Evolutionary conservation across 495 filamentous ascomycete genomes (phyloP), one percentile per base, ranked within the genome.

Genomic region (Haplographium delicatum): DNA sequence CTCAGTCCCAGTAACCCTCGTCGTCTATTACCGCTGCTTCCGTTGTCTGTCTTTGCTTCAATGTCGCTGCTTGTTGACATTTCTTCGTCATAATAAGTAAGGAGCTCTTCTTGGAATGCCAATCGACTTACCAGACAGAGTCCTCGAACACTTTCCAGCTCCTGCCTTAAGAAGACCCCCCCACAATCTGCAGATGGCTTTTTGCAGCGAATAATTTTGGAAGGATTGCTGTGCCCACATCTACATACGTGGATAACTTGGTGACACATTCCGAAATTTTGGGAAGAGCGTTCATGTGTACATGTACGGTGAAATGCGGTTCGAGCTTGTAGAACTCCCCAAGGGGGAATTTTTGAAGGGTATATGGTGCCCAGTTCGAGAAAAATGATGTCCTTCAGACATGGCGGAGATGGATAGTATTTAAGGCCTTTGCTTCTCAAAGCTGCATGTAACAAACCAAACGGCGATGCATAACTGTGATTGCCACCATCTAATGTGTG

Each of bases 161-260:
- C 52, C 19, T 49, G 52, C 26, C 31, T 46, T 9, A 56, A 44
- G 30, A 60, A 60, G 9, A 53, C 34, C 19, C 27, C 47, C 15
- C 39, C 27, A 42, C 53, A 56, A 28, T 44, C n/a, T 9, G 27
- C 28, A n/a, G 51, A 39, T 24, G 52, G 43, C 7, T 44, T 48
- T 34, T 45, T 53, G 33, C 57, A 60, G 22, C n/a, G 35, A n/a
- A 59, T 35, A 18, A 11, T 34, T 35, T 41, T 47, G 24, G 53
- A 53, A 8, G 30, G 35, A 10, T 19, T 53, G 11, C 27, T 57
- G 44, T 56, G 57, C 4, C 53, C 49, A 25, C 53, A 56, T 4
- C 54, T 53, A 33, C 50, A 56, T 11, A 60, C 44, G 20, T 50
- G 26, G 9, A 44, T 53, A 39, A 56, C 44, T 50, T 60, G 53